Evolutionary conservation across 257 asterid genomes (phyloP).

Genomic region (Solanum phureja): DNA sequence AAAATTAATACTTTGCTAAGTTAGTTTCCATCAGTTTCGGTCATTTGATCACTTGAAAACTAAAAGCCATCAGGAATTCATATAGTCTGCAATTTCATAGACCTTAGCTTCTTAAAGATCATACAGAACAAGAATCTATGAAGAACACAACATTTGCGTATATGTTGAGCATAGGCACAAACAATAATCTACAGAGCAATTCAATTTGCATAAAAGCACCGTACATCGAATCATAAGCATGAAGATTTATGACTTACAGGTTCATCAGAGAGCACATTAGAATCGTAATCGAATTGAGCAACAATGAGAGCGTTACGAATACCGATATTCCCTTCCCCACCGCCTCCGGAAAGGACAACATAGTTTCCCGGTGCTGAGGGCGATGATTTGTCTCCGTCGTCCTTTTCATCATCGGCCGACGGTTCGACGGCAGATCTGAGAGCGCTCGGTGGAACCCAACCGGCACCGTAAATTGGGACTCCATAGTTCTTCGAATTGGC

Average conservation of each 20-base stretch:
- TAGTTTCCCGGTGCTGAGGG: conserved; percentile 13
- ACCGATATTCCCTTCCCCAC: conserved; percentile 91
- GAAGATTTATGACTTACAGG: conserved; percentile 41
- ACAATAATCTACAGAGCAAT: neutral
- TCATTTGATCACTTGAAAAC: neutral
- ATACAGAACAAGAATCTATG: neutral
- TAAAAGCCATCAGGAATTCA: neutral
- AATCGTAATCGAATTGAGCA: conserved; percentile 38
- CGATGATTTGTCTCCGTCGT: conserved; percentile 8
- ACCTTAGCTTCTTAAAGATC: neutral
- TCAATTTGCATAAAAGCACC: neutral
- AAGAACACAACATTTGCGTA: neutral
- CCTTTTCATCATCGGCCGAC: conserved; percentile 9
- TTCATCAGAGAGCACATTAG: conserved; percentile 52
- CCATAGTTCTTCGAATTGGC: conserved; percentile 53
- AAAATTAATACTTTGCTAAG: neutral
- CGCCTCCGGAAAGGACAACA: conserved; percentile 83
- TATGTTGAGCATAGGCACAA: neutral
- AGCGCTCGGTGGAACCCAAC: conserved; percentile 58
- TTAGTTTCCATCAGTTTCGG: neutral
- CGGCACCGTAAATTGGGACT: conserved; percentile 85
- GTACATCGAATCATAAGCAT: neutral
- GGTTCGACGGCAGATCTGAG: conserved; percentile 5
- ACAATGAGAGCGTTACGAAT: conserved; percentile 71
- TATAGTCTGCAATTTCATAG: neutral